phyloP scores from a whole-genome alignment of 345 rosid species.

The Melastoma malabathricum region DNA sequence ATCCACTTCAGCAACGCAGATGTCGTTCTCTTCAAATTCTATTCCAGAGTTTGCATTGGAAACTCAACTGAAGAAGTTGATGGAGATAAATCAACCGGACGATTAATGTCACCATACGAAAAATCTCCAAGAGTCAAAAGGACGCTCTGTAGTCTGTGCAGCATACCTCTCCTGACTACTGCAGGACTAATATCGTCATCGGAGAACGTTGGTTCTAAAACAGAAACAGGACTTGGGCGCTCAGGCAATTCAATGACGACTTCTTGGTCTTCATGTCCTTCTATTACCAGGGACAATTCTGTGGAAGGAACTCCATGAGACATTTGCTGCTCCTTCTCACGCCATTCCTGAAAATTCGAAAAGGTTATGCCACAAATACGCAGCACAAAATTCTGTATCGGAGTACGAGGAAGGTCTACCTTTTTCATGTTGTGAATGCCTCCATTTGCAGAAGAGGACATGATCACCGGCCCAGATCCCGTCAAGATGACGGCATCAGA shows the following conservation, averaged over 20 bases:
- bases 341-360: no score
- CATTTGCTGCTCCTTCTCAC: no score
- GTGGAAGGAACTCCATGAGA: no score
- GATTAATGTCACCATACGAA: no score
- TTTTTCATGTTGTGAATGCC: conserved; percentile 18
- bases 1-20: conserved; percentile 18
- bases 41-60: conserved; percentile 40
- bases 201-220: conserved; percentile 55
- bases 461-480: no score
- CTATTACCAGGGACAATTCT: background rate
- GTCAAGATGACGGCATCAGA: no score
- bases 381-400: no score
- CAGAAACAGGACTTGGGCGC: conserved; percentile 82
- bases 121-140: background rate
- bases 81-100: no score
- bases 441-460: background rate
- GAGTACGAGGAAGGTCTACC: no score
- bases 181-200: conserved; percentile 65
- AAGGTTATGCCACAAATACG: no score
- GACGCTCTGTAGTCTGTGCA: background rate
- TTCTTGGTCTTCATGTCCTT: conserved; percentile 28
- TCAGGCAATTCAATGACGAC: conserved; percentile 29
- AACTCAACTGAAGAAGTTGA: conserved; percentile 26
- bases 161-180: conserved; percentile 6
- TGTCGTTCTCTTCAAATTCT: conserved; percentile 43